Base-by-base conservation (phyloP, 192 early-diverging fungal genomes). In the Spizellomyces sp. region DNA sequence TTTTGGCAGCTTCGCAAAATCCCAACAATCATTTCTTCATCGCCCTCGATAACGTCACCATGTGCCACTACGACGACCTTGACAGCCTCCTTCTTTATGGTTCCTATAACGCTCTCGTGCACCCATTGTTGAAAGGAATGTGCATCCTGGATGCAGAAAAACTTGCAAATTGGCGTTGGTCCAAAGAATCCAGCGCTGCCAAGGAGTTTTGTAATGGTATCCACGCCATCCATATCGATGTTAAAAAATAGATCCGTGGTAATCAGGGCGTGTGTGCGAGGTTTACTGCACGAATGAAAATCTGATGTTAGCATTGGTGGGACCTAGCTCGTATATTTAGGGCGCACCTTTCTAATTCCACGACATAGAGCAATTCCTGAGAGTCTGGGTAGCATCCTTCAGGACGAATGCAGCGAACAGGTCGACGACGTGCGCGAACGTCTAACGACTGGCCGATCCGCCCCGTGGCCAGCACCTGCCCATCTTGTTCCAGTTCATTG, bases 171-270 rank as follows among this genome's bases (percentile, higher is more conserved):
- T n/a, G 7, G 22, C 0, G 54, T 19, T 19, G 22, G 27, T 36
- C 27, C 54, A n/a, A 56, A 56, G 54, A 22, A 56, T n/a, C 54
- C 54, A 7, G 54, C 54, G 22, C 54, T 7, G 54, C 54, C 54
- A 19, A 56, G 4, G 54, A 56, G 7, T 22, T 56, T 56, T 4
- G 22, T 19, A n/a, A 56, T 19, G 54, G 27, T 36, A 36, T 36
- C 27, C 27, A 56, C n/a, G 54, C 54, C 54, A 56, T n/a, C n/a
- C n/a, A 19, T 4, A n/a, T 56, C 22, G 7, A 56, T 22, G 22
- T 4, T 56, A 7, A 6, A 4, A 7, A 56, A 19, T 4, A 56
- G n/a, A 5, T 22, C 54, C n/a, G n/a, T 56, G 54, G 0, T 56
- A 22, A 56, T 22, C 6, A 56, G 54, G 54, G n/a, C 7, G 22